phyloP scores from a whole-genome alignment of 306 rosid genomes.

The Hylodesmum podocarpum region DNA sequence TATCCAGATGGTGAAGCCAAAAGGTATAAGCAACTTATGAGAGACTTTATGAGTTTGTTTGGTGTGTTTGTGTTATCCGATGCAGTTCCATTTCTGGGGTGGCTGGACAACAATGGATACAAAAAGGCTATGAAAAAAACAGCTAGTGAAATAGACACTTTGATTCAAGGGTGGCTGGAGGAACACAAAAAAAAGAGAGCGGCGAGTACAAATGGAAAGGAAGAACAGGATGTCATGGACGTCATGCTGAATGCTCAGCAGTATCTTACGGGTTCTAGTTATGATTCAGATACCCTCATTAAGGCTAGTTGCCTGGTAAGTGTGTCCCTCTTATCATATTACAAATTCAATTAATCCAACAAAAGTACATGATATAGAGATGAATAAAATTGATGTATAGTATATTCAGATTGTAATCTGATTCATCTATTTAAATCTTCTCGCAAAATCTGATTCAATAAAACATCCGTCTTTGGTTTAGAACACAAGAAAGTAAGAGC shows the following conservation, averaged over 20 bases:
- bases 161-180: constrained; percentile 39
- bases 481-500: neutral
- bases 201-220: constrained; percentile 17
- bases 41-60: constrained; percentile 37
- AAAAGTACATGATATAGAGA: neutral
- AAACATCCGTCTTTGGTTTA: neutral
- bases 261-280: constrained; percentile 18
- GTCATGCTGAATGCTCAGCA: constrained; percentile 36
- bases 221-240: constrained; percentile 46
- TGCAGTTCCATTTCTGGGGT: constrained; percentile 44
- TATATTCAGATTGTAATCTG: neutral
- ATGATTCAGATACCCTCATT: constrained; percentile 44
- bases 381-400: neutral
- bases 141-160: constrained; percentile 35
- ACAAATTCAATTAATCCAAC: neutral
- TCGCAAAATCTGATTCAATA: neutral
- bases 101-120: constrained; percentile 41
- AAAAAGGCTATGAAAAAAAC: constrained; percentile 43
- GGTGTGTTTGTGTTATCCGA: constrained; percentile 50
- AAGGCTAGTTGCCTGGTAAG: constrained; percentile 47
- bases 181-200: constrained; percentile 44
- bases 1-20: constrained; percentile 37
- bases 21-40: constrained; percentile 31
- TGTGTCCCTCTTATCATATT: neutral
- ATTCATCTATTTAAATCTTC: neutral